Percentiles rank a stretch among this genome's conserved stretches.
Conservation (phyloP, 2,329 filamentous ascomycete genomes). For the Diaporthe ampelina region DNA sequence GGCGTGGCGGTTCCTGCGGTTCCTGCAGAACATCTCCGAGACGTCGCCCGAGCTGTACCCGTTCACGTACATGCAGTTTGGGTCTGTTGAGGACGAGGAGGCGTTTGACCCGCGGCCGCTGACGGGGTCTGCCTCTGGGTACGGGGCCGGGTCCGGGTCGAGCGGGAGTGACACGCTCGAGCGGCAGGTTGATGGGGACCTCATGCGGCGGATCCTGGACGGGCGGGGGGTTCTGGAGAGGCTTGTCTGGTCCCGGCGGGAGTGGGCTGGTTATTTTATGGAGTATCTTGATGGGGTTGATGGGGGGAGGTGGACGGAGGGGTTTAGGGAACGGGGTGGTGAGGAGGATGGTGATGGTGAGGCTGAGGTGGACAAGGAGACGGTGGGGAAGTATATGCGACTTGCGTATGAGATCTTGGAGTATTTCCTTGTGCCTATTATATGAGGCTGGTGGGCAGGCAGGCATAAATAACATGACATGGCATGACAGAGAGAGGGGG, state of each 20-base stretch:
- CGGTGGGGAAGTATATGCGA: conserved; percentile 56
- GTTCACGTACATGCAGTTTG: conserved; percentile 54
- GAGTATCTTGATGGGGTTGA: conserved; percentile 66
- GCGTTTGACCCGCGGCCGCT: conserved; percentile 53
- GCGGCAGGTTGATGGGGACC: conserved; percentile 78
- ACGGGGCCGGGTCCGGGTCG: conserved; percentile 49
- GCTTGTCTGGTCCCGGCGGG: conserved; percentile 8
- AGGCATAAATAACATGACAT: not conserved
- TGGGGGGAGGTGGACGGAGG: conserved; percentile 55
- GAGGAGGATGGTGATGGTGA: conserved; percentile 17
- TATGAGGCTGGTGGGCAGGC: conserved; percentile 51
- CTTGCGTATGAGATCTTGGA: conserved; percentile 68
- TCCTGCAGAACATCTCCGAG: conserved; percentile 79
- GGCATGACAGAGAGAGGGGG: not conserved
- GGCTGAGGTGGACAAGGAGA: conserved; percentile 31
- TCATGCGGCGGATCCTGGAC: conserved; percentile 69
- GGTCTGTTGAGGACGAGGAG: conserved; percentile 44
- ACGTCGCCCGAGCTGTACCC: conserved; percentile 63
- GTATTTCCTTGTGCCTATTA: conserved; percentile 64
- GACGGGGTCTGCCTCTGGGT: conserved; percentile 51
- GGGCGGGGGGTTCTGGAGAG: conserved; percentile 51
- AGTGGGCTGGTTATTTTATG: conserved; percentile 59
- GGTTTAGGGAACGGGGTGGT: conserved; percentile 47
- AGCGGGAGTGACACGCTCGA: conserved; percentile 54
- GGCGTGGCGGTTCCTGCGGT: conserved; percentile 77